Evolutionary conservation across 2,329 filamentous ascomycete genomes (phyloP), one percentile per base, ranked within the genome.

Genomic region (Colletotrichum gigasporum): DNA sequence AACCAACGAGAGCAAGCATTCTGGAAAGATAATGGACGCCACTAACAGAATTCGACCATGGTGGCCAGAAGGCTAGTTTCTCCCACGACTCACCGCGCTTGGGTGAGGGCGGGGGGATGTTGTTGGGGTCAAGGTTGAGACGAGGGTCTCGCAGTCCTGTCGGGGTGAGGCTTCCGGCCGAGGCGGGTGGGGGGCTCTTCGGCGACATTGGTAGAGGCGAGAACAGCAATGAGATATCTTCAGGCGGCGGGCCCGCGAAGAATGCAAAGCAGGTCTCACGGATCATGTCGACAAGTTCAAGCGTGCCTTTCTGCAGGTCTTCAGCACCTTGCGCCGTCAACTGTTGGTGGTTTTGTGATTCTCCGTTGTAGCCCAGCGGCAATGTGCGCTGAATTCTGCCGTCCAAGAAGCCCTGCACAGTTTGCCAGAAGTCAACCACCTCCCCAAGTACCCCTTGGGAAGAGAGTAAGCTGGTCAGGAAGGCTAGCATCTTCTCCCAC

Each of bases 61-160:
- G 96, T 4, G 95, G 94, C 94, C 95, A 98, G 77, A 98, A 99
- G 0, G 94, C 95, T 76, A 96, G 88, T 79, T 95, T 91, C 73
- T 98, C 96, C 93, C 94, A 98, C 0, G 90, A 81, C 70, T 97
- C 93, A 5, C 94, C 95, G 44, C 87, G 87, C 69, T 85, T 92
- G 0, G 93, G 92, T 0, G 91, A 93, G 1, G 90, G 89, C 10
- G 90, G 88, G 2, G 93, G 94, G 2, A 92, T 81, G 67, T 92
- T 94, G 72, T 87, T 91, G 0, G 88, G 83, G 72, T 97, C 93
- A 64, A 97, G 88, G 58, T 90, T 91, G 77, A 97, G 95, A 2
- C 91, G 87, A 45, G 91, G 89, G 69, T 93, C 91, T 56, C 89
- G 86, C 1, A 85, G 78, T 16, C 86, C 85, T 4, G 86, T 84